These are phyloP conservation scores for Penicillium argentinense DNA, from an alignment of 495 filamentous ascomycete species.

Conservation along the genomic window DNA sequence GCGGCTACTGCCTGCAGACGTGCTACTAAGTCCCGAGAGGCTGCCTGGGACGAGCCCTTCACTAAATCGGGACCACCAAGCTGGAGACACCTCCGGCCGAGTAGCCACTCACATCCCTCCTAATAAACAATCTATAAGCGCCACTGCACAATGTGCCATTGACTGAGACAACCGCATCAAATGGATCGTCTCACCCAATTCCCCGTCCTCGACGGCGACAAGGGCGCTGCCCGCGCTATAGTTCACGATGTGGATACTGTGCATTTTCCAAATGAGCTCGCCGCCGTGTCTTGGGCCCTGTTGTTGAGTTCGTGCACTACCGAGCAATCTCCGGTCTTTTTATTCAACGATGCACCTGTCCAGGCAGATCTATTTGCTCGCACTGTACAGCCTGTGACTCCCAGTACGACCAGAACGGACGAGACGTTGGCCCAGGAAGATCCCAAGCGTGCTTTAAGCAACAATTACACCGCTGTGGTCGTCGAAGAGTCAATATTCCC, in stretches of 20 bases:
- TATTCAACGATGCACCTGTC: conserved; percentile 30
- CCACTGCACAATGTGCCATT: conserved; percentile 13
- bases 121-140: conserved; percentile 26
- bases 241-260: conserved; percentile 22
- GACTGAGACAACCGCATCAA: conserved; percentile 1
- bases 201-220: conserved; percentile 14
- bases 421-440: too few relatives aligned
- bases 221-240: conserved; percentile 14
- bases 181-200: conserved; percentile 30
- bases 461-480: conserved; percentile 11
- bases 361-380: conserved; percentile 31
- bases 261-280: conserved; percentile 20
- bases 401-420: too few relatives aligned
- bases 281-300: conserved; percentile 40
- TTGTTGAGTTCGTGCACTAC: conserved; percentile 39
- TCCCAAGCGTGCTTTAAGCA: too few relatives aligned
- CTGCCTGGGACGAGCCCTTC: too few relatives aligned
- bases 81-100: conserved; percentile 5
- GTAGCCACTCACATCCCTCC: conserved; percentile 22
- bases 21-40: too few relatives aligned
- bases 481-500: conserved; percentile 9
- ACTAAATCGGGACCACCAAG: too few relatives aligned
- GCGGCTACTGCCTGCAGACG: conserved; percentile 24
- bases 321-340: conserved; percentile 35
- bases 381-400: conserved; percentile 20